phyloP scores from a whole-genome alignment of 2,329 filamentous ascomycete species.

The Venturiaceae sp. region DNA sequence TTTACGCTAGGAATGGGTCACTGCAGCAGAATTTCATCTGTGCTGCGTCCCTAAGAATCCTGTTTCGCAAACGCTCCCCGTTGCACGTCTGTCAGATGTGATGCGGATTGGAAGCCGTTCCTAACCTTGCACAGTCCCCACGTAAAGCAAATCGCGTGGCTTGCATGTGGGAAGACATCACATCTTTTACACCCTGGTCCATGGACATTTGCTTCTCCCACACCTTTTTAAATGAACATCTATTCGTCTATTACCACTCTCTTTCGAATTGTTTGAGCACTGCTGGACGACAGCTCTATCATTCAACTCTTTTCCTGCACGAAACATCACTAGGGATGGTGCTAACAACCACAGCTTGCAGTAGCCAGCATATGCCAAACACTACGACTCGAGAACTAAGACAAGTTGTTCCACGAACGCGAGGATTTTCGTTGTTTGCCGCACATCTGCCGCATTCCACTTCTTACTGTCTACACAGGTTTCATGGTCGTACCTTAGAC shows the following conservation, averaged over 20 bases:
- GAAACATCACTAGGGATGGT: too few relatives aligned
- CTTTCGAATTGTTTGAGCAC: too few relatives aligned
- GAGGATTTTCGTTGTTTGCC: not conserved
- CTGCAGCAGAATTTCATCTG: not conserved
- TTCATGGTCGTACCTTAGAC: not conserved
- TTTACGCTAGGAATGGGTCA: not conserved
- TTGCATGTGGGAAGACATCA: constrained; percentile 1
- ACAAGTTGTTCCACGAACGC: not conserved
- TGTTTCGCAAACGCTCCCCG: not conserved
- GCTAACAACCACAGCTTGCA: not conserved
- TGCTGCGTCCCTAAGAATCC: not conserved
- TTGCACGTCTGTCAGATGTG: not conserved
- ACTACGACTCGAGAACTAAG: not conserved
- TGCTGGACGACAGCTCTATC: not conserved
- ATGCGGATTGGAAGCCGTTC: not conserved
- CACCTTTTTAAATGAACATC: not conserved
- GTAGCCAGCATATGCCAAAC: not conserved
- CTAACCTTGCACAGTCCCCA: not conserved
- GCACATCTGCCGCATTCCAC: not conserved
- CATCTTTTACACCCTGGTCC: not conserved
- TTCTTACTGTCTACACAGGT: not conserved
- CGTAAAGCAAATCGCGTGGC: not conserved
- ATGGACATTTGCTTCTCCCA: not conserved
- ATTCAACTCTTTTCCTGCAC: not conserved
- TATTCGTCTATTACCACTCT: not conserved